Conservation (phyloP, 495 filamentous ascomycete genomes). For the Penicillium diatomitis region DNA sequence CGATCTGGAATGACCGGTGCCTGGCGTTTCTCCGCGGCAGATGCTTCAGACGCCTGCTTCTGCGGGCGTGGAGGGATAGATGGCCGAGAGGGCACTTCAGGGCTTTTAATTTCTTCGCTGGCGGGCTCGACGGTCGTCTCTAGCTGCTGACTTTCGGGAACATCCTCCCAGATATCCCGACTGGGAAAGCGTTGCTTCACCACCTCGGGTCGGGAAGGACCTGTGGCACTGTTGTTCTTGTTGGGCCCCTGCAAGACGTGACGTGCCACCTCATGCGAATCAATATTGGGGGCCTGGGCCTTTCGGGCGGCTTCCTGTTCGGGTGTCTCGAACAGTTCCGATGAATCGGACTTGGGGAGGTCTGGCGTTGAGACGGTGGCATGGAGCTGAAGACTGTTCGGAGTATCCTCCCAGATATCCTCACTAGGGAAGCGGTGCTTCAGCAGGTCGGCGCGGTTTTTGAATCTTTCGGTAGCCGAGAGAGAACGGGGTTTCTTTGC, state of each 20-base stretch:
- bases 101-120: slow-evolving; percentile 37
- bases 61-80: slow-evolving; percentile 35
- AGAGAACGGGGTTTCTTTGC: slow-evolving; percentile 51
- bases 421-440: slow-evolving; percentile 82
- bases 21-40: slow-evolving; percentile 37
- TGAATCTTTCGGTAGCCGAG: slow-evolving; percentile 51
- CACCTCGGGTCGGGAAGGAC: slow-evolving; percentile 35
- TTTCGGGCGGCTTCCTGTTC: slow-evolving; percentile 47
- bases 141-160: slow-evolving; percentile 70
- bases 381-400: slow-evolving; percentile 72
- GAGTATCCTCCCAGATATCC: slow-evolving; percentile 96
- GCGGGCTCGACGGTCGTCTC: slow-evolving; percentile 68
- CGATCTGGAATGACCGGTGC: slow-evolving; percentile 54
- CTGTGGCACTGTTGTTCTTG: slow-evolving; percentile 26
- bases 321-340: slow-evolving; percentile 42
- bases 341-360: slow-evolving; percentile 19
- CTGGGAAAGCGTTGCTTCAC: slow-evolving; percentile 79
- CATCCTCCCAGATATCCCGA: slow-evolving; percentile 94
- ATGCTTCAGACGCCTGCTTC: slow-evolving; percentile 31
- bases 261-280: slow-evolving; percentile 37
- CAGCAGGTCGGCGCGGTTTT: slow-evolving; percentile 49
- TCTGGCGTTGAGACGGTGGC: slow-evolving; percentile 82
- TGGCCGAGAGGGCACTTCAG: slow-evolving; percentile 32
- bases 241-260: slow-evolving; percentile 29
- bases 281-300: slow-evolving; percentile 35